phyloP scores from a whole-genome alignment of 805 yeast genomes.

The Metschnikowia colocasiae region DNA sequence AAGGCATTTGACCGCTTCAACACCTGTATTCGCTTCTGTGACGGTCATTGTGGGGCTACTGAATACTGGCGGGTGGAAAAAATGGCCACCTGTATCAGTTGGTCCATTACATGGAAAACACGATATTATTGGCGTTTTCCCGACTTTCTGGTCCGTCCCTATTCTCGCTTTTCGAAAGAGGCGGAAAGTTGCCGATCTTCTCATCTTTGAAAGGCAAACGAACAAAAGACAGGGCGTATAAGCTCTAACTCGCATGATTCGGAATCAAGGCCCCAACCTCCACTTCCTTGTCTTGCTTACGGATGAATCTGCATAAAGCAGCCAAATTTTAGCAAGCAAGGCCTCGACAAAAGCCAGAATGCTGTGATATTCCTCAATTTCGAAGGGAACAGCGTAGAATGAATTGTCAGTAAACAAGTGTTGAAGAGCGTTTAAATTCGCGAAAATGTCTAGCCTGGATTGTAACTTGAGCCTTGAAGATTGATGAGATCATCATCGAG shows the following conservation, averaged over 20 bases:
- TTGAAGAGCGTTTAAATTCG: constrained; percentile 41
- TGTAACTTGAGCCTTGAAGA: constrained; percentile 41
- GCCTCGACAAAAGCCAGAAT: constrained; percentile 44
- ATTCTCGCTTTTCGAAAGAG: constrained; percentile 19
- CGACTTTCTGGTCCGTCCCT: too few species aligned
- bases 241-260: constrained; percentile 8
- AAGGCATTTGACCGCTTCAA: constrained; percentile 43
- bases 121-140: too few species aligned
- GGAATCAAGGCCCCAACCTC: constrained; percentile 56
- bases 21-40: constrained; percentile 40
- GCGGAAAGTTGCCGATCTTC: constrained; percentile 51
- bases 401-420: constrained; percentile 61
- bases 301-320: constrained; percentile 64
- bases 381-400: constrained; percentile 46
- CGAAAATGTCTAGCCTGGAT: constrained; percentile 62
- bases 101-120: too few species aligned
- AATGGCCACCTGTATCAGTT: constrained; percentile 39
- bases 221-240: constrained; percentile 40
- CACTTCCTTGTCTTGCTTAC: constrained; percentile 45
- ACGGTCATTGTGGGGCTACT: constrained; percentile 46
- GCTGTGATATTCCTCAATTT: constrained; percentile 34
- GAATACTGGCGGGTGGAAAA: constrained; percentile 43
- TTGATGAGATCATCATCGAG: constrained; percentile 46
- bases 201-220: constrained; percentile 72
- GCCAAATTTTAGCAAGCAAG: constrained; percentile 44